A percentile compares a stretch with the other conserved stretches of the same genome.
phyloP scores from a whole-genome alignment of 306 rosid species.

The Pachyrhizus erosus region DNA sequence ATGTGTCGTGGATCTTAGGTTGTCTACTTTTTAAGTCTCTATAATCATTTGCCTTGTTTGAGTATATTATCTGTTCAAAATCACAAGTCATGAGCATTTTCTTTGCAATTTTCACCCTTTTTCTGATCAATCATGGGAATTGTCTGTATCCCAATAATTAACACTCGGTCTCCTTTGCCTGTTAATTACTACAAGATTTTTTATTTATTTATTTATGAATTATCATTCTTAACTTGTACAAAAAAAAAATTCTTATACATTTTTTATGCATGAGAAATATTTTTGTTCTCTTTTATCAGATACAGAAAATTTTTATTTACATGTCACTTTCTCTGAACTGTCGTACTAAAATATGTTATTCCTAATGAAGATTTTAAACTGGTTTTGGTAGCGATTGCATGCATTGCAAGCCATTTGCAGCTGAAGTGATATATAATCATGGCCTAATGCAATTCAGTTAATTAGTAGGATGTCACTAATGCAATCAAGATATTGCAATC shows the following conservation, averaged over 20 bases:
- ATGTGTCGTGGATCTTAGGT: not conserved
- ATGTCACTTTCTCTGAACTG: not conserved
- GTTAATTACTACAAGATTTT: not conserved
- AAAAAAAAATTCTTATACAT: too few species aligned
- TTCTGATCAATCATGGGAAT: not conserved
- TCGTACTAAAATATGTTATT: not conserved
- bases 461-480: not conserved
- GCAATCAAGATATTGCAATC: not conserved
- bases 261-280: not conserved
- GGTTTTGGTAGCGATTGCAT: not conserved
- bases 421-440: not conserved
- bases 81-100: not conserved
- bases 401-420: not conserved
- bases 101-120: not conserved
- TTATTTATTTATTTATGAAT: not conserved
- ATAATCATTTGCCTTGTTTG: not conserved
- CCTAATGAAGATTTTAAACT: not conserved
- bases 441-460: not conserved
- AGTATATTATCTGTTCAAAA: not conserved
- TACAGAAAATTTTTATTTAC: not conserved
- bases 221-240: too few species aligned
- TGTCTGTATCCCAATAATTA: not conserved
- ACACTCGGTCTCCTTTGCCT: not conserved
- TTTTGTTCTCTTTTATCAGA: not conserved
- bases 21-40: not conserved